Conservation (phyloP, 441 rosid species). For the Rhodomyrtus psidioides region DNA sequence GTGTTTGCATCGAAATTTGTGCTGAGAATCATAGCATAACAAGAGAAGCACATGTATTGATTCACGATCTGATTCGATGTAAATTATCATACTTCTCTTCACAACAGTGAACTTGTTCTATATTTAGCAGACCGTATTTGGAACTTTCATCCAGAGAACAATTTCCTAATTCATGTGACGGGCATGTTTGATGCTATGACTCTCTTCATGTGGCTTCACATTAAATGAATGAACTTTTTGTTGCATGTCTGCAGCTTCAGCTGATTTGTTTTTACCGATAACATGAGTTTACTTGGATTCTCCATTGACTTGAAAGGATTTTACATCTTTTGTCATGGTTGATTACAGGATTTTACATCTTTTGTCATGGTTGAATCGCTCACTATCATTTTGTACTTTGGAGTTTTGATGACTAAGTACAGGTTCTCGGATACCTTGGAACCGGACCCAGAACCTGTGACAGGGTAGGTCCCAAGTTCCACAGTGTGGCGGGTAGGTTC, state of each 20-base stretch:
- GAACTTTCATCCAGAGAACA: neutral
- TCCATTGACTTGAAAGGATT: neutral
- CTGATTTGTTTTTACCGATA: neutral
- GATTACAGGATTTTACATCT: conserved; percentile 64
- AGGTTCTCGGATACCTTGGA: no score
- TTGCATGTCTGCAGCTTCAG: neutral
- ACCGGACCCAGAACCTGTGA: no score
- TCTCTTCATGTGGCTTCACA: neutral
- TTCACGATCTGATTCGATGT: neutral
- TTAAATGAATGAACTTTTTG: neutral
- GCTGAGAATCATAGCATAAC: conserved; percentile 60
- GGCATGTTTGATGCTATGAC: neutral
- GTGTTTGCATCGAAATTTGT: conserved; percentile 86
- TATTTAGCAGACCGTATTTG: neutral
- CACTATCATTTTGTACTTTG: no score
- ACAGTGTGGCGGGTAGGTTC: no score
- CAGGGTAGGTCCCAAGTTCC: no score
- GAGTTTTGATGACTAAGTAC: no score
- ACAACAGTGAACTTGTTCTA: neutral
- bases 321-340: neutral
- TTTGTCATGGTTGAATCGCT: no score
- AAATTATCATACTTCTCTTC: neutral
- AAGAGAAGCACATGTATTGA: conserved; percentile 70
- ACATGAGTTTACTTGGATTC: neutral
- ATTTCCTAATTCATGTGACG: neutral